Conservation (phyloP, 116 monocot species). For the Trichopus zeylanicus region DNA sequence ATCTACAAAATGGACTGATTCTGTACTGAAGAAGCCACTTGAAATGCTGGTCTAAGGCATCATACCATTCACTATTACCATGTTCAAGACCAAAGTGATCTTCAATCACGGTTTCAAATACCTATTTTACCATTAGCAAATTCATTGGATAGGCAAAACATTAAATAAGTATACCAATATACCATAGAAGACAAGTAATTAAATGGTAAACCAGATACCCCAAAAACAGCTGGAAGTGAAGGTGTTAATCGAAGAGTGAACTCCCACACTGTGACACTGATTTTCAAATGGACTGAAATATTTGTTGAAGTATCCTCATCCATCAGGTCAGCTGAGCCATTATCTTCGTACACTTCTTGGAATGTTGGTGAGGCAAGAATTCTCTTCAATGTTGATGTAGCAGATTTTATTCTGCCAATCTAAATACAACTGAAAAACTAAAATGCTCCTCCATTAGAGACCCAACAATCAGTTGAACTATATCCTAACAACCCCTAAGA, state of each 20-base stretch:
- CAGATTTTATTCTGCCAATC: constrained; percentile 56
- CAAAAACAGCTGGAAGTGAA: constrained; percentile 97
- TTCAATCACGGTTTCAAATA: constrained; percentile 99
- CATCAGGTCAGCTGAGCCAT: constrained; percentile 73
- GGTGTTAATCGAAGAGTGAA: constrained; percentile 88
- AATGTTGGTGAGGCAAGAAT: constrained; percentile 53
- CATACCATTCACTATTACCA: constrained; percentile 84
- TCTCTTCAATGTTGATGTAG: constrained; percentile 56
- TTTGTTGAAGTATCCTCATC: constrained; percentile 76
- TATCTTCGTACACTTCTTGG: constrained; percentile 39
- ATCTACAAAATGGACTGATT: constrained; percentile 98
- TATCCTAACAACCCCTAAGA: neutral
- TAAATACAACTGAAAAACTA: constrained; percentile 27
- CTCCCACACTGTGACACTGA: constrained; percentile 90
- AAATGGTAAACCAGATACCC: constrained; percentile 64
- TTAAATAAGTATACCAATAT: no score
- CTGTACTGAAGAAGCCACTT: constrained; percentile 94
- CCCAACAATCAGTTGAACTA: neutral
- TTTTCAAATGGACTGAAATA: constrained; percentile 55
- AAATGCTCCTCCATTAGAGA: neutral
- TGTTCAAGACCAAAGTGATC: constrained; percentile 86
- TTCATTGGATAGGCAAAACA: no score
- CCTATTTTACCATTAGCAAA: constrained; percentile 43
- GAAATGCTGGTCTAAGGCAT: constrained; percentile 78
- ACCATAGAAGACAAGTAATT: no score